A percentile compares a stretch with the other conserved stretches of the same genome.
phyloP scores from a whole-genome alignment of 2,329 filamentous ascomycete species.

The Thelonectria rubi region DNA sequence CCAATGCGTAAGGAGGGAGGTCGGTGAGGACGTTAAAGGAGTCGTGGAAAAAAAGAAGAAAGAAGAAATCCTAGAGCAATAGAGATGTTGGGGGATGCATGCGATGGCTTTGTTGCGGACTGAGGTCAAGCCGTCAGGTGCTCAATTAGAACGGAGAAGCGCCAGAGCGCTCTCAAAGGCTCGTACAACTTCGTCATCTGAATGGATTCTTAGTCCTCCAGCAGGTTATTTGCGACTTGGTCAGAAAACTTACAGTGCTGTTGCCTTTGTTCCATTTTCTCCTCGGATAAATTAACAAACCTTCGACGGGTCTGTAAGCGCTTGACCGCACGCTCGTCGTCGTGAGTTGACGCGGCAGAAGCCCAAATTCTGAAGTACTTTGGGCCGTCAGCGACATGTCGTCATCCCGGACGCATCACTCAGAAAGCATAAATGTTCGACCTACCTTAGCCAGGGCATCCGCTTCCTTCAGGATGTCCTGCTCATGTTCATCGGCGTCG shows the following conservation, averaged over 20 bases:
- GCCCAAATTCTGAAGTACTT: constrained; percentile 87
- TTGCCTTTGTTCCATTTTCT: constrained; percentile 76
- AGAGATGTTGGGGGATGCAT: too few relatives aligned
- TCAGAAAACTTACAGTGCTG: constrained; percentile 73
- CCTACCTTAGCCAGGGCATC: constrained; percentile 70
- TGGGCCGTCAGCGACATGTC: constrained; percentile 8
- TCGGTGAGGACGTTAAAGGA: too few relatives aligned
- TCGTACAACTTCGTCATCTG: constrained; percentile 64
- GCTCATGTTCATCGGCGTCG: constrained; percentile 70
- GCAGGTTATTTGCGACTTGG: not conserved
- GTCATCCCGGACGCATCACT: constrained; percentile 49
- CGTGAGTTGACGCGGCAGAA: constrained; percentile 73
- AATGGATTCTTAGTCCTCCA: constrained; percentile 28
- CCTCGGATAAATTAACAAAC: constrained; percentile 79
- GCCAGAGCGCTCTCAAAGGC: constrained; percentile 71
- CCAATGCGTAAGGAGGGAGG: too few relatives aligned
- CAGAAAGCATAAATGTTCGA: constrained; percentile 56
- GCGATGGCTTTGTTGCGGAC: not conserved
- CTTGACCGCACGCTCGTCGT: constrained; percentile 80
- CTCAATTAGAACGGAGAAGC: constrained; percentile 54
- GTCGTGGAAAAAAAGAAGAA: not conserved
- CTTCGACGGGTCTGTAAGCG: constrained; percentile 81
- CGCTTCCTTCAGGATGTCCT: constrained; percentile 72
- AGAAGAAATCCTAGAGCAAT: too few relatives aligned
- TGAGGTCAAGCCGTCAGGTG: not conserved